phyloP scores from a whole-genome alignment of 2,329 filamentous ascomycete genomes.

The Alternaria dauci region DNA sequence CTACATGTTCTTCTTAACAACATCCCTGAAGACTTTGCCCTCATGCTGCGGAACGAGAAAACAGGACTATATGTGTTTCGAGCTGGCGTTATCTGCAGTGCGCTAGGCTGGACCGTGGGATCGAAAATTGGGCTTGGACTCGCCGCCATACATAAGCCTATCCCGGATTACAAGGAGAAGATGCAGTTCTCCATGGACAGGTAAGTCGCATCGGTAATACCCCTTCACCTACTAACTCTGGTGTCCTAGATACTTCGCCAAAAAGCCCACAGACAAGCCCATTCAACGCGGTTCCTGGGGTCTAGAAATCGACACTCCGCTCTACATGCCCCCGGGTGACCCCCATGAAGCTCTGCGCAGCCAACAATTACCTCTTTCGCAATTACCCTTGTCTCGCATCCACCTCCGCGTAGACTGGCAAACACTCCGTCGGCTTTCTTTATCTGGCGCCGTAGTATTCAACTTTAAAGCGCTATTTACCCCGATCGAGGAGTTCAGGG shows the following conservation, averaged over 20 bases:
- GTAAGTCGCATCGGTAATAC: slow-evolving; percentile 53
- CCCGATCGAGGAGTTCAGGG: slow-evolving; percentile 71
- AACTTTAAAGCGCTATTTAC: slow-evolving; percentile 92
- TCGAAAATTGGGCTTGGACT: slow-evolving; percentile 77
- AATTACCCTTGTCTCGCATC: slow-evolving; percentile 66
- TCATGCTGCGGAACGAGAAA: slow-evolving; percentile 74
- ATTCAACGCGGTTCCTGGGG: slow-evolving; percentile 89
- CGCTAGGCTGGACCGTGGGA: slow-evolving; percentile 79
- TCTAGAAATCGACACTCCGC: slow-evolving; percentile 75
- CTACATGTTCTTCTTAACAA: slow-evolving; percentile 77
- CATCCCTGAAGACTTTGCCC: slow-evolving; percentile 83
- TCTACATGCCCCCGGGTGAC: slow-evolving; percentile 77
- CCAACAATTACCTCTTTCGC: slow-evolving; percentile 60
- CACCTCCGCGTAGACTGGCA: slow-evolving; percentile 87
- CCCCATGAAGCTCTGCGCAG: slow-evolving; percentile 69
- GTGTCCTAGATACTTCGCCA: slow-evolving; percentile 72
- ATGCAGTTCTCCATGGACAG: slow-evolving; percentile 89
- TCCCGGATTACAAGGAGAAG: slow-evolving; percentile 87
- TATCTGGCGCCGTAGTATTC: slow-evolving; percentile 79
- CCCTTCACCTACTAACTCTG: neutral
- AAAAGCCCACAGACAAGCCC: slow-evolving; percentile 74
- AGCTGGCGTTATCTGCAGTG: slow-evolving; percentile 79
- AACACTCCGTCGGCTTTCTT: slow-evolving; percentile 78
- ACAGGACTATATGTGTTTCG: slow-evolving; percentile 78
- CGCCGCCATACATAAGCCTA: slow-evolving; percentile 73